Evolutionary conservation across 2,329 filamentous ascomycete species (phyloP).

Genomic region (Alternaria gansuensis): DNA sequence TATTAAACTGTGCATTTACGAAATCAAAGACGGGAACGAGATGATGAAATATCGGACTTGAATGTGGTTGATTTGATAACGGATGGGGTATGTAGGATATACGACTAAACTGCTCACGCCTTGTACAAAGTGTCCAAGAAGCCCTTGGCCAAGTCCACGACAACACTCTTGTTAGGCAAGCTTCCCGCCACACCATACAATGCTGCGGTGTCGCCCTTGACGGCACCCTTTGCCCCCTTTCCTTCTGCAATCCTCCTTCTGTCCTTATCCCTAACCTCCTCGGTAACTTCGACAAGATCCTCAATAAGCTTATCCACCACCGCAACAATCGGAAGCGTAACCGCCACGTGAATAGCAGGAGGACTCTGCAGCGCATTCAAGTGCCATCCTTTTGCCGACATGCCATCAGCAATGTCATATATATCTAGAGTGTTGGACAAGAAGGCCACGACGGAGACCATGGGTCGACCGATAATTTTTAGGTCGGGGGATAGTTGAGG

Average conservation of each 20-base stretch:
- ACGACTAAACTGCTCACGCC: constrained; percentile 60
- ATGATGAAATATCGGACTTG: neutral
- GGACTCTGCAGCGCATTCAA: constrained; percentile 92
- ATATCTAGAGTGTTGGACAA: constrained; percentile 83
- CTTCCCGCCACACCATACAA: constrained; percentile 95
- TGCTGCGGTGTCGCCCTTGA: constrained; percentile 81
- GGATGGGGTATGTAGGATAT: neutral
- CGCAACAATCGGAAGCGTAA: constrained; percentile 84
- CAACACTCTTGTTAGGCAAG: constrained; percentile 93
- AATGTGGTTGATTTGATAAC: neutral
- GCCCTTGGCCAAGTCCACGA: constrained; percentile 86
- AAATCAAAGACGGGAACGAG: neutral
- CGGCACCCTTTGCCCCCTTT: constrained; percentile 65
- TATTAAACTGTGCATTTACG: neutral
- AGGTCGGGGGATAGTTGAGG: constrained; percentile 76
- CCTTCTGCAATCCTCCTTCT: constrained; percentile 74
- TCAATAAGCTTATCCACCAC: constrained; percentile 80
- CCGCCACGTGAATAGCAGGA: constrained; percentile 90
- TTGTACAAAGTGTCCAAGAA: constrained; percentile 96
- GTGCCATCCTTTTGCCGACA: constrained; percentile 89
- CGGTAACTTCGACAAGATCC: constrained; percentile 70
- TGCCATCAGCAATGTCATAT: constrained; percentile 92
- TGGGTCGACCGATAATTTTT: constrained; percentile 80
- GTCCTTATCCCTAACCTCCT: constrained; percentile 83
- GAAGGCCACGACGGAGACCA: constrained; percentile 92